Percentiles rank a stretch among this genome's conserved stretches.
Conservation (phyloP, 306 rosid genomes). For the Lablab purpureus region DNA sequence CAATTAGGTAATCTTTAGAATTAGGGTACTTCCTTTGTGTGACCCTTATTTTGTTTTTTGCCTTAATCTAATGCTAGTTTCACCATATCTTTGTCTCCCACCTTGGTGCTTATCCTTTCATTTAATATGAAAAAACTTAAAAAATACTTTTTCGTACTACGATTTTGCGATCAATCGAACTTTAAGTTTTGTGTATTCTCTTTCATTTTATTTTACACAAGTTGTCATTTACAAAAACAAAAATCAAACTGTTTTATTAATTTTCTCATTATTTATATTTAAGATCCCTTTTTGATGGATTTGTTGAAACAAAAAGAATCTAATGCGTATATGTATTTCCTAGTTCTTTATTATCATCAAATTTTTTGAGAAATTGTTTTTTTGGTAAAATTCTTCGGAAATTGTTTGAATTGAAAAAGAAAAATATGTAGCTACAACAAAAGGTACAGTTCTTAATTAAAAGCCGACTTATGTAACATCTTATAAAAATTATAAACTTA, state of each 20-base stretch:
- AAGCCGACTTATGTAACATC: too few relatives aligned
- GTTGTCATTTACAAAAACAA: neutral
- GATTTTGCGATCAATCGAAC: neutral
- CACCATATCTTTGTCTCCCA: constrained; percentile 4
- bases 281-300: neutral
- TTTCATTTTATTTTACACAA: neutral
- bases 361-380: neutral
- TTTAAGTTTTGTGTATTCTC: neutral
- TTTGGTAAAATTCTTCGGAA: too few relatives aligned
- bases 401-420: neutral
- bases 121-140: neutral
- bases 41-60: neutral
- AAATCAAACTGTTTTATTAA: neutral
- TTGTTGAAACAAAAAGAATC: neutral
- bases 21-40: neutral
- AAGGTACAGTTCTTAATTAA: too few relatives aligned
- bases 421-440: too few relatives aligned
- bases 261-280: neutral
- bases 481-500: too few relatives aligned
- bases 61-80: neutral
- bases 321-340: neutral
- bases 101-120: neutral
- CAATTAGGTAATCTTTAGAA: constrained; percentile 45
- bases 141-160: neutral
- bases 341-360: neutral